Percentiles rank a stretch among this genome's conserved stretches.
Conservation (phyloP, 305 asterid genomes). For the Coffea humblotiana region DNA sequence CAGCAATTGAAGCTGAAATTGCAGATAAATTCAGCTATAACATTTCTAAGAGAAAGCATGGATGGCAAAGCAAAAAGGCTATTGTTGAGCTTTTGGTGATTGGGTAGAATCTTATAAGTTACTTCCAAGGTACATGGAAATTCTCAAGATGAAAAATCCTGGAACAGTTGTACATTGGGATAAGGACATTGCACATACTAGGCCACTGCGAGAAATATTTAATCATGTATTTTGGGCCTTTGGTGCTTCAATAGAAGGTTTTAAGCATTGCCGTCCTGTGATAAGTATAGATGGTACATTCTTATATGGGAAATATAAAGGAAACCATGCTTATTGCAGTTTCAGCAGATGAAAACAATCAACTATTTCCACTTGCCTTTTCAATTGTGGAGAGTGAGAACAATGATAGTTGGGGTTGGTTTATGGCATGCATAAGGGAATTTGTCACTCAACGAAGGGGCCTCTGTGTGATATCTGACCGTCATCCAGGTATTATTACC, state of each 20-base stretch:
- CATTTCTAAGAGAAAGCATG: conserved; percentile 5
- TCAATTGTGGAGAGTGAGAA: background rate
- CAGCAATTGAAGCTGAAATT: too few relatives aligned
- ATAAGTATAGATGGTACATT: background rate
- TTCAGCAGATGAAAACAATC: background rate
- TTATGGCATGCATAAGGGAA: background rate
- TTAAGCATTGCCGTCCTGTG: background rate
- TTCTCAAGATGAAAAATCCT: background rate
- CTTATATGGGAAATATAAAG: background rate
- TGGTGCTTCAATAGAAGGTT: background rate
- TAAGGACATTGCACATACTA: background rate
- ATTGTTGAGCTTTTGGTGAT: background rate
- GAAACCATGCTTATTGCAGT: background rate
- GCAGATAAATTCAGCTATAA: too few relatives aligned
- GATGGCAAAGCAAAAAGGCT: conserved; percentile 7
- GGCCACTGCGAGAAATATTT: background rate
- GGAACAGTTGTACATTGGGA: background rate
- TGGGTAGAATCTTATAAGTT: conserved; percentile 4
- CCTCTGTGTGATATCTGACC: background rate
- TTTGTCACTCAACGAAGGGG: background rate
- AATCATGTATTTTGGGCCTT: background rate
- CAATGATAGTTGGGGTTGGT: background rate
- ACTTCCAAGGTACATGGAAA: background rate
- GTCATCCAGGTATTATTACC: background rate
- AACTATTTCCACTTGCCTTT: background rate